Percentiles rank a stretch among this genome's conserved stretches.
phyloP scores from a whole-genome alignment of 2,329 filamentous ascomycete genomes.

The Fusarium nodosum region DNA sequence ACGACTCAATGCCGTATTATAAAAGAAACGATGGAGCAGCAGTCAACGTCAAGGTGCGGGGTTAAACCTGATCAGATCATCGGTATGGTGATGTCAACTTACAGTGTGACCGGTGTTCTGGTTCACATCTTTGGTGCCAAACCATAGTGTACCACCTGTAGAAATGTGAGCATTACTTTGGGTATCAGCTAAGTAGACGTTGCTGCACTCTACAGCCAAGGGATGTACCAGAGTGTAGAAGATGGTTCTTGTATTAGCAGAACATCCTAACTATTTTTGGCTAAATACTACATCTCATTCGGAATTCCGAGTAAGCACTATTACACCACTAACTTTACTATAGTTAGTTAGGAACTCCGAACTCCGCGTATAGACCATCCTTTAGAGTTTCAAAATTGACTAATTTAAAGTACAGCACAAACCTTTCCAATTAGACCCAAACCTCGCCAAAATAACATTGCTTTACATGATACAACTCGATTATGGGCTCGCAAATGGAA shows the following conservation, averaged over 20 bases:
- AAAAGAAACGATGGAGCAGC: background rate
- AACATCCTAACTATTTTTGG: no score
- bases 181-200: no score
- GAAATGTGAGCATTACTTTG: no score
- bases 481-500: background rate
- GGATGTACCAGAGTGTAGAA: no score
- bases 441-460: background rate
- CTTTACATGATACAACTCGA: background rate
- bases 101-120: background rate
- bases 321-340: background rate
- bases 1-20: background rate
- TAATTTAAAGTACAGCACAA: background rate
- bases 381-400: background rate
- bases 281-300: background rate
- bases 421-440: background rate
- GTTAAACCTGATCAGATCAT: background rate
- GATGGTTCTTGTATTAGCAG: no score
- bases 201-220: no score
- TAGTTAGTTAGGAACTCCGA: background rate
- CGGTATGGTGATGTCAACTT: background rate
- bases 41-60: background rate
- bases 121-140: background rate
- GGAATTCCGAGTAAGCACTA: background rate
- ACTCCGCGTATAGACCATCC: background rate
- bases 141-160: no score